These are phyloP conservation scores for Tripterygium wilfordii DNA, from an alignment of 177 flowering plant genomes.

Conservation along the genomic window DNA sequence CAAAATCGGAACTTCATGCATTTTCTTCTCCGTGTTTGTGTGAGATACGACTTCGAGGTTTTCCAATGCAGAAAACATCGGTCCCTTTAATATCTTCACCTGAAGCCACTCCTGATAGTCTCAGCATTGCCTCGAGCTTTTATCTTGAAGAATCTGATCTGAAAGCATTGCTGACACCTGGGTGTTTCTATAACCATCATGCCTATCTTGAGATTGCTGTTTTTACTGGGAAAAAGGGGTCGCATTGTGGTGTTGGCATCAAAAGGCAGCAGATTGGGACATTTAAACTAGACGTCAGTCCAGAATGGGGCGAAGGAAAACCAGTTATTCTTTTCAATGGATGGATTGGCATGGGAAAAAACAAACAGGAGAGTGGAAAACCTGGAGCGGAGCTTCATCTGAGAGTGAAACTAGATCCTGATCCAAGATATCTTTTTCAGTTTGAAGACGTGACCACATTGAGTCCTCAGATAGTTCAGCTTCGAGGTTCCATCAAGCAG, in stretches of 20 bases:
- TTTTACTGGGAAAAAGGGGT: conserved; percentile 56
- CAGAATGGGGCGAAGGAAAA: conserved; percentile 86
- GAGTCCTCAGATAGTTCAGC: conserved; percentile 90
- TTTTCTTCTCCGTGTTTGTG: conserved; percentile 54
- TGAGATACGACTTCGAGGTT: conserved; percentile 79
- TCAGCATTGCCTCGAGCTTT: conserved; percentile 64
- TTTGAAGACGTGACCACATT: conserved; percentile 67
- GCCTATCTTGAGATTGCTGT: conserved; percentile 65
- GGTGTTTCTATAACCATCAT: conserved; percentile 60
- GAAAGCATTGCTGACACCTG: conserved; percentile 52
- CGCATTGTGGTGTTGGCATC: conserved; percentile 68
- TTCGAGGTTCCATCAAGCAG: conserved; percentile 71
- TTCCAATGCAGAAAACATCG: conserved; percentile 64
- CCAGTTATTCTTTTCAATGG: conserved; percentile 70
- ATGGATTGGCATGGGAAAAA: conserved; percentile 74
- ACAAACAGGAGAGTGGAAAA: conserved; percentile 48
- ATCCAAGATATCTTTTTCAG: conserved; percentile 90
- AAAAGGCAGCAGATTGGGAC: conserved; percentile 76
- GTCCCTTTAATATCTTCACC: conserved; percentile 66
- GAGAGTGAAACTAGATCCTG: conserved; percentile 83
- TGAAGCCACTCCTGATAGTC: conserved; percentile 49
- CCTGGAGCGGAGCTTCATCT: conserved; percentile 72
- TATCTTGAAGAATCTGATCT: conserved; percentile 79
- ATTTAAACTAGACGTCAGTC: conserved; percentile 61
- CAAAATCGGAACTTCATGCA: conserved; percentile 29